These are phyloP conservation scores for Hemileccinum rubropunctum DNA, from an alignment of 768 basidiomycete genomes.

Conservation along the genomic window DNA sequence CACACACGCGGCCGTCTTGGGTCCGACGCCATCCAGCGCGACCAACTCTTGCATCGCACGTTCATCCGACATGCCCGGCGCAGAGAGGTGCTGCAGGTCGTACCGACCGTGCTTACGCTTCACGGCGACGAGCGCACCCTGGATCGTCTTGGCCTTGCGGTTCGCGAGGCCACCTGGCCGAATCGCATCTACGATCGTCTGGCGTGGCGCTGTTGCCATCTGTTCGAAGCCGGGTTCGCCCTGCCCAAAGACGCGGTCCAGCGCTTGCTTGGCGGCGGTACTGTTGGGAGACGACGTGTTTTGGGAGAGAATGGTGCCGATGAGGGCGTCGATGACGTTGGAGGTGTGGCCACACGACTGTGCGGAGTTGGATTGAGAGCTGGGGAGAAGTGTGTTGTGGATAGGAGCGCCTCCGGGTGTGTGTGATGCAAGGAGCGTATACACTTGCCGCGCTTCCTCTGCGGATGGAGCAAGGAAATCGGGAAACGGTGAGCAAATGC, in stretches of 20 bases:
- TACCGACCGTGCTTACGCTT: conserved; percentile 48
- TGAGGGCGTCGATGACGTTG: conserved; percentile 57
- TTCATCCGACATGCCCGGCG: conserved; percentile 36
- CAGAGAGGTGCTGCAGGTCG: conserved; percentile 54
- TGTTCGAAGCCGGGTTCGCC: conserved; percentile 44
- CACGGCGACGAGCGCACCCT: conserved; percentile 43
- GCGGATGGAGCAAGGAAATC: conserved; percentile 44
- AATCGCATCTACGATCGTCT: conserved; percentile 48
- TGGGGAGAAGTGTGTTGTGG: conserved; percentile 22
- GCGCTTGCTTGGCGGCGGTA: conserved; percentile 44
- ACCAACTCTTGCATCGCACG: conserved; percentile 57
- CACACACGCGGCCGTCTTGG: conserved; percentile 63
- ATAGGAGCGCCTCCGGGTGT: conserved; percentile 35
- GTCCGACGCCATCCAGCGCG: conserved; percentile 56
- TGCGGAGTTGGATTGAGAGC: conserved; percentile 36
- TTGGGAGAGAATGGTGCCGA: conserved; percentile 59
- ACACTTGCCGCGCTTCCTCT: conserved; percentile 39
- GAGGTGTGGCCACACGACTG: conserved; percentile 44
- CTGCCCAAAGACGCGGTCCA: conserved; percentile 49
- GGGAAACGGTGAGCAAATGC: conserved; percentile 45
- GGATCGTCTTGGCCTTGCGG: conserved; percentile 56
- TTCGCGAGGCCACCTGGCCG: conserved; percentile 56
- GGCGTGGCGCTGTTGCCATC: conserved; percentile 43
- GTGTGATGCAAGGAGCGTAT: conserved; percentile 38
- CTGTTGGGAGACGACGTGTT: conserved; percentile 53